Evolutionary conservation across 2,329 filamentous ascomycete species (phyloP).

Genomic region (Zelopaecilomyces penicillatus): DNA sequence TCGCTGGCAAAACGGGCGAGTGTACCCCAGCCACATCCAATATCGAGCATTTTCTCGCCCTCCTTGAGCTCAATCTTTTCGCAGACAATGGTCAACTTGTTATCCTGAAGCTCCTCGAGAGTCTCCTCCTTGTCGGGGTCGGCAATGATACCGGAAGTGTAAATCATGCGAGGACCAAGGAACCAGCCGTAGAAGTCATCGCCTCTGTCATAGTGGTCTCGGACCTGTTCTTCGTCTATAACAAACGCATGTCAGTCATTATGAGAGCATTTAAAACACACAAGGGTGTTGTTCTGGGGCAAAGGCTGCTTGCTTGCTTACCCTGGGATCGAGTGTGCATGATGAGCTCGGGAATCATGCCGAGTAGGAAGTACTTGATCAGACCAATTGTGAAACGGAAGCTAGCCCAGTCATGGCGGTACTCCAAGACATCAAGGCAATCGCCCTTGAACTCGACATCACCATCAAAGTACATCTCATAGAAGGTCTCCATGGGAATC

Average conservation of each 20-base stretch:
- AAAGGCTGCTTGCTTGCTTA: constrained; percentile 11
- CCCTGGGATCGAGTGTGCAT: constrained; percentile 87
- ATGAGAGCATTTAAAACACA: neutral
- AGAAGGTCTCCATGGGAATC: constrained; percentile 87
- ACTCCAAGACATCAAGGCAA: constrained; percentile 79
- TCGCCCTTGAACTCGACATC: constrained; percentile 95
- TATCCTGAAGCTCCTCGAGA: constrained; percentile 93
- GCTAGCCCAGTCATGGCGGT: constrained; percentile 93
- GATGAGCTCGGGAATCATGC: constrained; percentile 82
- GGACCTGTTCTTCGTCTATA: constrained; percentile 82
- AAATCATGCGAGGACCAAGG: constrained; percentile 96
- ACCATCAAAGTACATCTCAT: constrained; percentile 96
- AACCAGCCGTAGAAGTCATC: constrained; percentile 99
- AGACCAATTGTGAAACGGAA: constrained; percentile 82
- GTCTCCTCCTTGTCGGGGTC: constrained; percentile 81
- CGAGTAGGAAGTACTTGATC: constrained; percentile 81
- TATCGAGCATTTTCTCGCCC: constrained; percentile 80
- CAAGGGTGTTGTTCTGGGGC: too few species aligned
- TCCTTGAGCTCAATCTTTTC: constrained; percentile 84
- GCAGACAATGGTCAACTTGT: constrained; percentile 91
- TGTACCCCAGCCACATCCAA: constrained; percentile 97
- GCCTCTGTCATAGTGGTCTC: constrained; percentile 94
- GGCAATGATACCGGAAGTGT: constrained; percentile 89
- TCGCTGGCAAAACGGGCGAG: constrained; percentile 86
- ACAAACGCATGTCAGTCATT: constrained; percentile 10